phyloP scores from a whole-genome alignment of 257 asterid genomes.

The Penstemon barbatus region DNA sequence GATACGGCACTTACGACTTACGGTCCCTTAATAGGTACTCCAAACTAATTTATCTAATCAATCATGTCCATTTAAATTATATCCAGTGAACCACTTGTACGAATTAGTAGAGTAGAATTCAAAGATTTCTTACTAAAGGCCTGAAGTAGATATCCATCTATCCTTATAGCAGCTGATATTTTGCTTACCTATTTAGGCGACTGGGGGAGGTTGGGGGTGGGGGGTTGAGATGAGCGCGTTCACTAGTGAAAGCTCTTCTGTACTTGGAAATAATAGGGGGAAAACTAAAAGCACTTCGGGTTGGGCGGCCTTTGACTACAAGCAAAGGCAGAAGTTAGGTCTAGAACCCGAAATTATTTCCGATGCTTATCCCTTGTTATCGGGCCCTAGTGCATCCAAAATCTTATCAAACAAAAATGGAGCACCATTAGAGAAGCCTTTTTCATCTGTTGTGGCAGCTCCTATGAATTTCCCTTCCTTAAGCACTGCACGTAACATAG shows the following conservation, averaged over 20 bases:
- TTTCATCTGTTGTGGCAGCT: constrained; percentile 51
- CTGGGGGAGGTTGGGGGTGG: constrained; percentile 13
- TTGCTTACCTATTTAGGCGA: constrained; percentile 13
- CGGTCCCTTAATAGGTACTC: constrained; percentile 41
- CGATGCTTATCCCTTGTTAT: constrained; percentile 65
- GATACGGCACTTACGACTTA: constrained; percentile 45
- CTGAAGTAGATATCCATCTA: not conserved
- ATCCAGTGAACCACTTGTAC: not conserved
- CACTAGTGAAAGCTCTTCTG: constrained; percentile 34
- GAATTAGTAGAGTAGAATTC: not conserved
- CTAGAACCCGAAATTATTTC: constrained; percentile 35
- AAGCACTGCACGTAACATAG: constrained; percentile 8
- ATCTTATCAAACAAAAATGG: constrained; percentile 26
- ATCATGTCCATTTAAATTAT: not conserved
- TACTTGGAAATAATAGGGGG: constrained; percentile 31
- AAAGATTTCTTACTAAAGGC: not conserved
- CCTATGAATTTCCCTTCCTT: constrained; percentile 41
- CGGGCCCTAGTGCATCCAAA: constrained; percentile 30
- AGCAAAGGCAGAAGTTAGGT: constrained; percentile 48
- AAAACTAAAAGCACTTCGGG: constrained; percentile 59
- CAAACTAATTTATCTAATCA: not conserved
- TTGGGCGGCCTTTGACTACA: constrained; percentile 82
- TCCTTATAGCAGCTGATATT: not conserved
- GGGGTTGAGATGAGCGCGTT: constrained; percentile 36
- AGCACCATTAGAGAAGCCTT: constrained; percentile 49